A percentile compares a stretch with the other conserved stretches of the same genome.
Conservation (phyloP, 768 basidiomycete species). For the Termitomyces sp. region DNA sequence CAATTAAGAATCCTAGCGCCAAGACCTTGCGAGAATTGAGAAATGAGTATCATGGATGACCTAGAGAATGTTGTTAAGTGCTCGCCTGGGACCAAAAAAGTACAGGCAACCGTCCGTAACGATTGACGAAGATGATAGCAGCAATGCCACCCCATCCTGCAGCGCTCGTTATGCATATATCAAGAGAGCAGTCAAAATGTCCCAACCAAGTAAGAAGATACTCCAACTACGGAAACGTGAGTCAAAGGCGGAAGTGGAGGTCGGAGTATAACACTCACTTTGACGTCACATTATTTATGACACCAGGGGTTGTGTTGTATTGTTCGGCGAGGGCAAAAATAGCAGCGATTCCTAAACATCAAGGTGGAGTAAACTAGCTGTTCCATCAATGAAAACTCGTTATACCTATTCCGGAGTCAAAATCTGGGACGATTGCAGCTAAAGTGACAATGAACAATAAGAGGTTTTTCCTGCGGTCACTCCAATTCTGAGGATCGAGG, state of each 20-base stretch:
- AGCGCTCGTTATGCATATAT: neutral
- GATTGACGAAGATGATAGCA: constrained; percentile 48
- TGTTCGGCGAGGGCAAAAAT: constrained; percentile 56
- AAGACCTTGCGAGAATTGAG: constrained; percentile 31
- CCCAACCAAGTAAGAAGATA: constrained; percentile 47
- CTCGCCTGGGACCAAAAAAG: constrained; percentile 56
- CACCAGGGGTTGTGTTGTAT: constrained; percentile 45
- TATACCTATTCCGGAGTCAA: constrained; percentile 51
- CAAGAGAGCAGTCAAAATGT: neutral
- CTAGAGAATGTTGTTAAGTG: neutral
- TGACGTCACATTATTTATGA: constrained; percentile 56
- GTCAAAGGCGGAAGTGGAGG: neutral
- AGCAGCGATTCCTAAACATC: constrained; percentile 42
- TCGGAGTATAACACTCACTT: constrained; percentile 25
- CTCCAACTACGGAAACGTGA: constrained; percentile 40
- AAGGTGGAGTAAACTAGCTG: neutral
- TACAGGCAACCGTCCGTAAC: constrained; percentile 56
- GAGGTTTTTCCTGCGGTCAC: constrained; percentile 41
- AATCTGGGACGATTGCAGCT: constrained; percentile 60
- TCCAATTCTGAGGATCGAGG: constrained; percentile 42
- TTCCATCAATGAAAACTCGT: neutral
- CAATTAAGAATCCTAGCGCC: constrained; percentile 48
- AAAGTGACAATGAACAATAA: constrained; percentile 52
- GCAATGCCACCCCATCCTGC: constrained; percentile 46
- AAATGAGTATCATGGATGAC: neutral